A percentile compares a stretch with the other conserved stretches of the same genome.
Conservation (phyloP, 1,284 basidiomycete genomes). For the Pseudozyma sp. region DNA sequence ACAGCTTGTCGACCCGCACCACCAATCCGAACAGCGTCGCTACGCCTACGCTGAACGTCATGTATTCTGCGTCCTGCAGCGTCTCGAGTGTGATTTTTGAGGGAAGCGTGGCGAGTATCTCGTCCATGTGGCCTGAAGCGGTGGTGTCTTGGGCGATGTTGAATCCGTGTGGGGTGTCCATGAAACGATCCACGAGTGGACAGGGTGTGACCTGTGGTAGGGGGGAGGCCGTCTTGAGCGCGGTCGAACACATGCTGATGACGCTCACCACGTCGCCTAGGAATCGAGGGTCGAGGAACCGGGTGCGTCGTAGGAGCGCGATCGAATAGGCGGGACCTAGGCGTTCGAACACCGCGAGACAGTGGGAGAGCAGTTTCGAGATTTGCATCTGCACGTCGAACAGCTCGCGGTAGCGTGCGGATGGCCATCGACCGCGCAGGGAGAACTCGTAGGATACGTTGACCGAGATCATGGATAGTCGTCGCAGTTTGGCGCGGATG, state of each 20-base stretch:
- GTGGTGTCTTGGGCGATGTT: slow-evolving; percentile 5
- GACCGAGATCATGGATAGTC: slow-evolving; percentile 68
- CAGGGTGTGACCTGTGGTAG: slow-evolving; percentile 88
- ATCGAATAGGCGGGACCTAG: slow-evolving; percentile 62
- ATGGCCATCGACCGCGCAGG: slow-evolving; percentile 64
- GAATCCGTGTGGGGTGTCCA: slow-evolving; percentile 68
- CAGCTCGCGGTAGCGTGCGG: slow-evolving; percentile 57
- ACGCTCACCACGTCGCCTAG: slow-evolving; percentile 76
- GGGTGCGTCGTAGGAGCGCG: slow-evolving; percentile 80
- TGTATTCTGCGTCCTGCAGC: slow-evolving; percentile 45
- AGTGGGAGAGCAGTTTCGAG: slow-evolving; percentile 74
- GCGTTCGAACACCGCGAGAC: slow-evolving; percentile 41
- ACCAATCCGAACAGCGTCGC: slow-evolving; percentile 78
- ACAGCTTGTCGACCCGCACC: slow-evolving; percentile 77
- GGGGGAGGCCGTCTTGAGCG: slow-evolving; percentile 80
- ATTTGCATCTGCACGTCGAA: slow-evolving; percentile 53
- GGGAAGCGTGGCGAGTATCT: slow-evolving; percentile 20
- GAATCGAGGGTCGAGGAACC: slow-evolving; percentile 82
- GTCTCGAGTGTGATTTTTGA: slow-evolving; percentile 29
- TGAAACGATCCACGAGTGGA: slow-evolving; percentile 80
- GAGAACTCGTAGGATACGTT: slow-evolving; percentile 68
- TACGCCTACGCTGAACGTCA: slow-evolving; percentile 72
- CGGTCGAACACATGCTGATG: slow-evolving; percentile 70
- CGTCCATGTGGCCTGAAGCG: slow-evolving; percentile 1
- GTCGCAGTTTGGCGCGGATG: slow-evolving; percentile 68